phyloP scores from a whole-genome alignment of 2,329 filamentous ascomycete species.

The Exophiala sp. region DNA sequence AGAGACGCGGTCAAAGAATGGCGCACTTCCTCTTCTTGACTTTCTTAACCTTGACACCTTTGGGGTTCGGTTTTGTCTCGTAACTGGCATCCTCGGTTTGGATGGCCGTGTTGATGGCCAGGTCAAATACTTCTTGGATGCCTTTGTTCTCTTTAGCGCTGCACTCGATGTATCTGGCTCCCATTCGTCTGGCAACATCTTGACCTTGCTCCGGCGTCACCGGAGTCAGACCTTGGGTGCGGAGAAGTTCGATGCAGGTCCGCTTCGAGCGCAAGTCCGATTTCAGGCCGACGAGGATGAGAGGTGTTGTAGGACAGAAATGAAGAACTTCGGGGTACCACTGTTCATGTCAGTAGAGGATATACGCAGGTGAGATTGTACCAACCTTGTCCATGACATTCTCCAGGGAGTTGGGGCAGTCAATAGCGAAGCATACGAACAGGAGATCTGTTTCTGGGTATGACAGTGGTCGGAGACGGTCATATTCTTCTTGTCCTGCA shows the following conservation, averaged over 20 bases:
- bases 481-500: constrained; percentile 97
- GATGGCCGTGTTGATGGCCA: constrained; percentile 85
- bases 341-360: constrained; percentile 46
- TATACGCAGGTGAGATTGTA: constrained; percentile 7
- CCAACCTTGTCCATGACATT: constrained; percentile 98
- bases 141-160: constrained; percentile 96
- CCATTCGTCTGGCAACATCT: constrained; percentile 87
- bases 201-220: constrained; percentile 89
- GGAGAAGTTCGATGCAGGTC: constrained; percentile 97
- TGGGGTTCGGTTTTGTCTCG: constrained; percentile 35
- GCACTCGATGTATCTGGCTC: constrained; percentile 94
- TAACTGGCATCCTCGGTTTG: constrained; percentile 66
- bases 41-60: constrained; percentile 48
- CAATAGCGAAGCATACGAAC: constrained; percentile 98
- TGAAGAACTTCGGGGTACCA: constrained; percentile 99
- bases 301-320: constrained; percentile 95
- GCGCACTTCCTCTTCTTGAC: constrained; percentile 83
- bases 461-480: constrained; percentile 88
- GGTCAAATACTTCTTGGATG: constrained; percentile 93
- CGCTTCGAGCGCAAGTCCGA: constrained; percentile 93
- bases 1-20: constrained; percentile 59
- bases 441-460: constrained; percentile 98
- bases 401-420: constrained; percentile 95
- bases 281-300: constrained; percentile 94
- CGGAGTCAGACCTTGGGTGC: constrained; percentile 92